Conservation (phyloP, 352 stramenopile genomes). For the Pythium utonaiense region DNA sequence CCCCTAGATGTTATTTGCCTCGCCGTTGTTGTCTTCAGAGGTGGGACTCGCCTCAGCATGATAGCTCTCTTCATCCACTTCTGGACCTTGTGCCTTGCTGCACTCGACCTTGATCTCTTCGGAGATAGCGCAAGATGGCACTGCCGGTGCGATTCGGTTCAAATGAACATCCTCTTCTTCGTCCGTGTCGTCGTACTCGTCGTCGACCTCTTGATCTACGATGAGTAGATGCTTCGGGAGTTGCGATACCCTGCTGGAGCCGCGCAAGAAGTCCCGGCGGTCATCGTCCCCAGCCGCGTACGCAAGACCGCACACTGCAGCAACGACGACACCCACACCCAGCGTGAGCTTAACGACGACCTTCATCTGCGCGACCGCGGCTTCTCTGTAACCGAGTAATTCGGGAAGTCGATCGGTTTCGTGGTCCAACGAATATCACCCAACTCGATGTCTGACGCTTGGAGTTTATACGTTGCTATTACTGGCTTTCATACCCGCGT, state of each 20-base stretch:
- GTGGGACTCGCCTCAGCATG: no score
- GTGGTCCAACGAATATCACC: no score
- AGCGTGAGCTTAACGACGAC: constrained; percentile 10
- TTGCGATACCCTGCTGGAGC: neutral
- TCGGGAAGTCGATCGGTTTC: neutral
- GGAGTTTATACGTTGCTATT: no score
- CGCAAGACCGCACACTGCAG: constrained; percentile 5
- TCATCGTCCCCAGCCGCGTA: constrained; percentile 8
- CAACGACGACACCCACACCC: neutral
- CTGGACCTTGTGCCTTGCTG: neutral
- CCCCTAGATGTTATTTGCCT: neutral
- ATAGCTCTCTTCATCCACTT: neutral
- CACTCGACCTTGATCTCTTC: neutral
- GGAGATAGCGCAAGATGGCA: neutral
- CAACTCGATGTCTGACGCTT: no score
- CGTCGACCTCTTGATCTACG: constrained; percentile 13
- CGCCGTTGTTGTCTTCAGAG: neutral
- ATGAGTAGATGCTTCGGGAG: constrained; percentile 6
- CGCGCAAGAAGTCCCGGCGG: constrained; percentile 6
- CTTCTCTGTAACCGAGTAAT: neutral
- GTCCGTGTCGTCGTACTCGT: constrained; percentile 20
- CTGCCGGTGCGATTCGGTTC: neutral
- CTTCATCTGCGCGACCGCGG: neutral
- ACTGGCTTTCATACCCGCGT: neutral
- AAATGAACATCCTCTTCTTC: constrained; percentile 8